These are phyloP conservation scores for Botrytis squamosa DNA, from an alignment of 2,329 filamentous ascomycete genomes.

Conservation along the genomic window DNA sequence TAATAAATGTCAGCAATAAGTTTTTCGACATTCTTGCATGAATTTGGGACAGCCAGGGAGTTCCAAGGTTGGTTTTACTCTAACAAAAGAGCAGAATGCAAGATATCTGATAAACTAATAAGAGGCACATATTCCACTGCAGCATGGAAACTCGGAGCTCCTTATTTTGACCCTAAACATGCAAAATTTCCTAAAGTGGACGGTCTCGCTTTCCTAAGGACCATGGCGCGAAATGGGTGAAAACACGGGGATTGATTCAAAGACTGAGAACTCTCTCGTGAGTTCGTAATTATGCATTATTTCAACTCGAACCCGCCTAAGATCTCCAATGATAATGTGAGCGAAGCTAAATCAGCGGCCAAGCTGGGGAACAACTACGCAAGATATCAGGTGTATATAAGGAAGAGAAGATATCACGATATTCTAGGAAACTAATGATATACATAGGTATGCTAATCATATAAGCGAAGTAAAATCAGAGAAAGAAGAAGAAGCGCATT, in stretches of 20 bases:
- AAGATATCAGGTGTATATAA: not conserved
- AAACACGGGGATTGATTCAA: not conserved
- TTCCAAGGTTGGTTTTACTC: not conserved
- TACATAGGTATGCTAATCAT: not conserved
- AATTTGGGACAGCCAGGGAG: too few relatives aligned
- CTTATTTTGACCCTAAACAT: not conserved
- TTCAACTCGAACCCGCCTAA: too few relatives aligned
- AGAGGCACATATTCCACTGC: not conserved
- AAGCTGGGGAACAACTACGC: not conserved
- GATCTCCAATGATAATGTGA: not conserved
- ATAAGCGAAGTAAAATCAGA: not conserved
- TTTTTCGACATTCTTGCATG: not conserved
- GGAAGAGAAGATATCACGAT: not conserved
- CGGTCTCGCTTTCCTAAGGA: not conserved
- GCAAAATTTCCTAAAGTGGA: not conserved
- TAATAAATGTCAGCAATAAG: not conserved
- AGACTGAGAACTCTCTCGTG: not conserved
- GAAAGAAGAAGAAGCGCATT: not conserved
- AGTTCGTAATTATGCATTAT: not conserved
- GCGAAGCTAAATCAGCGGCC: not conserved
- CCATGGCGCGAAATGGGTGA: not conserved
- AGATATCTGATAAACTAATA: not conserved
- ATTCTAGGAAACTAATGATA: slow-evolving; percentile 1
- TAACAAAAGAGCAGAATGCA: not conserved
- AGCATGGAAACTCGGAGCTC: not conserved